Base-by-base conservation (phyloP, 2,329 filamentous ascomycete species). In the Microascus cirrosus region DNA sequence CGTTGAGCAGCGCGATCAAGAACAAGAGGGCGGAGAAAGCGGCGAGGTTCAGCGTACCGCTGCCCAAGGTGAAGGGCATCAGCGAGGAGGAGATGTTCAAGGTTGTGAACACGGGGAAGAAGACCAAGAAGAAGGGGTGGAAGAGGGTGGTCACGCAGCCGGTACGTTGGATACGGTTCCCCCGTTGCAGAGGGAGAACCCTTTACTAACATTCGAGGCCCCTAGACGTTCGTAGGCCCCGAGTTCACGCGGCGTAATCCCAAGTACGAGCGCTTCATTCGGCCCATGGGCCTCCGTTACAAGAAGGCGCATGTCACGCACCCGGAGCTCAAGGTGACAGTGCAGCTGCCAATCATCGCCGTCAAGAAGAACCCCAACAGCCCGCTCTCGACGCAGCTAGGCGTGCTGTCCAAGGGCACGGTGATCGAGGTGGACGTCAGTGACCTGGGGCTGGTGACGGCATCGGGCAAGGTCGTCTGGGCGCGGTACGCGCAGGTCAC, bases 61-160 rank as follows among this genome's bases (percentile, higher is more conserved):
- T 99, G 67, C 94, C 94, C 39, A 96, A 96, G 76, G 94, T 97
- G 52, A 84, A 89, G 67, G 93, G 90, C 62, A 96, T 97, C 65
- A 85, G 83, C 64, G 93, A 97, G 77, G 90, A 95, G 79, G 93
- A 96, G 77, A 93, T 96, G 87, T 97, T 97, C 79, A 93, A 90
- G 74, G 92, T 96, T 15, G 85, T 97, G 67, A 91, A 91, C 77
- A 97, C 93, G 35, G 93, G 94, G 66, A 95, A 95, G 83, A 96
- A 96, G 80, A 90, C 86, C 2, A 80, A 85, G 59, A 91, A 95
- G 82, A 95, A 94, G 80, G 79, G 79, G 59, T 82, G 86, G 86
- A 89, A 89, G 76, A 74, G 85, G 39, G 85, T 85, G 78, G 78
- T 84, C 61, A 83, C 78, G 34, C 82, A 82, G 64, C 70, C 67